Evolutionary conservation across 2,329 filamentous ascomycete genomes (phyloP).

Genomic region (Paracoccidioides brasiliensis): DNA sequence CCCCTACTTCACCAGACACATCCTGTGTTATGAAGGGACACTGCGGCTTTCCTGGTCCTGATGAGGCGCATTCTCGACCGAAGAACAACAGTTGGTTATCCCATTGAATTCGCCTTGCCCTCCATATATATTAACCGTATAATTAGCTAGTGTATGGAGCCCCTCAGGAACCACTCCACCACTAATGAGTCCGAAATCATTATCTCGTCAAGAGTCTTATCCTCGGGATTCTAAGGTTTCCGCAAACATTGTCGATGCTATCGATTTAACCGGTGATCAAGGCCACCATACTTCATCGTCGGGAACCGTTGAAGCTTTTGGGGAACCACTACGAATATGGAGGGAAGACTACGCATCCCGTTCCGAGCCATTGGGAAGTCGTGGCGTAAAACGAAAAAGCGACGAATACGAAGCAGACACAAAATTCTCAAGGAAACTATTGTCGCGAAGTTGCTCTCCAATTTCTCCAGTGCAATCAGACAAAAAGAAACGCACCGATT

Average conservation of each 20-base stretch:
- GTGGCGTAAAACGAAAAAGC: constrained; percentile 38
- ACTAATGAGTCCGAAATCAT: not conserved
- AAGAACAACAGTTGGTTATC: constrained; percentile 17
- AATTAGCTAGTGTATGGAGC: not conserved
- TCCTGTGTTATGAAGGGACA: constrained; percentile 12
- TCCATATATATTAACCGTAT: not conserved
- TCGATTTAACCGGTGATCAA: constrained; percentile 32
- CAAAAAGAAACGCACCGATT: constrained; percentile 4
- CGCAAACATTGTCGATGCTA: constrained; percentile 28
- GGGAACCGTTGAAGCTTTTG: constrained; percentile 27
- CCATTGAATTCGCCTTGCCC: not conserved
- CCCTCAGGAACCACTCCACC: constrained; percentile 9
- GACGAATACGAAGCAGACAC: constrained; percentile 33
- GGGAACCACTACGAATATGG: constrained; percentile 31
- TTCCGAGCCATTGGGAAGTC: constrained; percentile 23
- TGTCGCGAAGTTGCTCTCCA: constrained; percentile 11
- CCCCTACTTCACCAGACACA: constrained; percentile 13
- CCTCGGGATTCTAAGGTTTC: constrained; percentile 10
- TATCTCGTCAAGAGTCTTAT: constrained; percentile 8
- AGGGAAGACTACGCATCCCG: constrained; percentile 30
- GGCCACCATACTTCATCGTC: constrained; percentile 27
- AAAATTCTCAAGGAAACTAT: constrained; percentile 20
- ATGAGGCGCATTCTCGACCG: not conserved
- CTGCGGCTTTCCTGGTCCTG: not conserved
- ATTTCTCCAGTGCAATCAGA: constrained; percentile 5